Evolutionary conservation across 768 basidiomycete genomes (phyloP).

Genomic region (Chlorophyllum brunneum): DNA sequence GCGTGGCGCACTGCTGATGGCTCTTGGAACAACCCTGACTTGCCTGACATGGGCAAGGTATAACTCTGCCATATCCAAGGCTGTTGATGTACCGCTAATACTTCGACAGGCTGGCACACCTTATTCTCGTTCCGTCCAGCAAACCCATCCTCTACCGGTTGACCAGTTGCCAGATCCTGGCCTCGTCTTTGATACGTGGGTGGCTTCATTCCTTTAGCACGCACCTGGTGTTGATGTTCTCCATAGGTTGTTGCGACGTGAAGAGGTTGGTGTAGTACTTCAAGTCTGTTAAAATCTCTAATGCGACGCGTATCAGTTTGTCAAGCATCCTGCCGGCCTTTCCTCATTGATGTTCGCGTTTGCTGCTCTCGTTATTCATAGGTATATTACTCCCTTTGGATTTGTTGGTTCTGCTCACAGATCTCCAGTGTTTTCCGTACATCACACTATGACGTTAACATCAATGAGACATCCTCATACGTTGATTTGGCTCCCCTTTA

Average conservation of each 20-base stretch:
- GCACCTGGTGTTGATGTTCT: neutral
- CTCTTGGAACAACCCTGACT: conserved; percentile 64
- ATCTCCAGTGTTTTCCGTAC: conserved; percentile 75
- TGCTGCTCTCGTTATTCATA: conserved; percentile 80
- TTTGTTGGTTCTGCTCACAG: neutral
- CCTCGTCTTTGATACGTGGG: conserved; percentile 72
- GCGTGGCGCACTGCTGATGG: conserved; percentile 78
- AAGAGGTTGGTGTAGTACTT: conserved; percentile 42
- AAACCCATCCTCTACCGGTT: conserved; percentile 55
- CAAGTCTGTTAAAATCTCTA: neutral
- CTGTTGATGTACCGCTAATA: neutral
- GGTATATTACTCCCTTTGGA: conserved; percentile 30
- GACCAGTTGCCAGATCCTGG: conserved; percentile 77
- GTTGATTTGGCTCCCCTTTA: conserved; percentile 84
- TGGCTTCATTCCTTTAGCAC: conserved; percentile 5
- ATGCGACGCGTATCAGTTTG: conserved; percentile 46
- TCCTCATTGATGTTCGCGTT: conserved; percentile 80
- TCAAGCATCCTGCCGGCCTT: conserved; percentile 72
- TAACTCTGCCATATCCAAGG: neutral
- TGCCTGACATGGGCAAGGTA: conserved; percentile 69
- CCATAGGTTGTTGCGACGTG: conserved; percentile 58
- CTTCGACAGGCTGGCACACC: conserved; percentile 54
- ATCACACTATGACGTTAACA: conserved; percentile 54
- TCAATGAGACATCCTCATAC: conserved; percentile 86
- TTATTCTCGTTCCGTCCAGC: conserved; percentile 82